A percentile compares a stretch with the other conserved stretches of the same genome.
Conservation (phyloP, 805 yeast species). For the Phaffomyces antillensis region DNA sequence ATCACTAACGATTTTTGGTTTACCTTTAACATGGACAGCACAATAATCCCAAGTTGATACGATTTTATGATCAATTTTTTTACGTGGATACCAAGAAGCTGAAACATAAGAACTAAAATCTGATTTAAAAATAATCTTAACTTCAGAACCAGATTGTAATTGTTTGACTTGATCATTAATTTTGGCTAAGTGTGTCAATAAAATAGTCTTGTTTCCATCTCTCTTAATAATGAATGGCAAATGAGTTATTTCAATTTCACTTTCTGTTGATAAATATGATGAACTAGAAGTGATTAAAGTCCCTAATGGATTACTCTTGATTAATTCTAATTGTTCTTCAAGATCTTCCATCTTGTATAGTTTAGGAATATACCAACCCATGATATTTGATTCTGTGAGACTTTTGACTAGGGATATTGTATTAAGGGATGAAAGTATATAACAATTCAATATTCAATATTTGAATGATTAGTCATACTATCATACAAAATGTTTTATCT, state of each 20-base stretch:
- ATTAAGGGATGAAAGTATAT: too few species aligned
- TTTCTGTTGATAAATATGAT: constrained; percentile 16
- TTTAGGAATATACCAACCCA: constrained; percentile 26
- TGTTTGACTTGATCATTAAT: constrained; percentile 43
- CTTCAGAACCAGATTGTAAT: constrained; percentile 27
- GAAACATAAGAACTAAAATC: constrained; percentile 45
- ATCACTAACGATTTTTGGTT: constrained; percentile 35
- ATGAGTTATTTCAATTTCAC: constrained; percentile 44
- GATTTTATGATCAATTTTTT: constrained; percentile 47
- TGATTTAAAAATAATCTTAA: constrained; percentile 43
- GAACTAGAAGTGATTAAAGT: constrained; percentile 34
- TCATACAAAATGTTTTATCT: too few species aligned
- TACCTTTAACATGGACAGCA: constrained; percentile 49
- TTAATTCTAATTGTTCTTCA: constrained; percentile 34
- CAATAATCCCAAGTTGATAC: constrained; percentile 72
- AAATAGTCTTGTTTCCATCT: constrained; percentile 27
- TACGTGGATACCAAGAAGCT: constrained; percentile 53
- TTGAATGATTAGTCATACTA: too few species aligned
- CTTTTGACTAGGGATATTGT: too few species aligned
- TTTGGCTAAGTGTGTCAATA: constrained; percentile 51
- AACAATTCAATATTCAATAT: too few species aligned
- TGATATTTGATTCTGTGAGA: neutral
- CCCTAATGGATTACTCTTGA: constrained; percentile 44
- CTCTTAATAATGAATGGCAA: constrained; percentile 42
- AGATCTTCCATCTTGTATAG: constrained; percentile 23